These are phyloP conservation scores for Bondarzewia mesenterica DNA, from an alignment of 1,284 basidiomycete species.

Conservation along the genomic window DNA sequence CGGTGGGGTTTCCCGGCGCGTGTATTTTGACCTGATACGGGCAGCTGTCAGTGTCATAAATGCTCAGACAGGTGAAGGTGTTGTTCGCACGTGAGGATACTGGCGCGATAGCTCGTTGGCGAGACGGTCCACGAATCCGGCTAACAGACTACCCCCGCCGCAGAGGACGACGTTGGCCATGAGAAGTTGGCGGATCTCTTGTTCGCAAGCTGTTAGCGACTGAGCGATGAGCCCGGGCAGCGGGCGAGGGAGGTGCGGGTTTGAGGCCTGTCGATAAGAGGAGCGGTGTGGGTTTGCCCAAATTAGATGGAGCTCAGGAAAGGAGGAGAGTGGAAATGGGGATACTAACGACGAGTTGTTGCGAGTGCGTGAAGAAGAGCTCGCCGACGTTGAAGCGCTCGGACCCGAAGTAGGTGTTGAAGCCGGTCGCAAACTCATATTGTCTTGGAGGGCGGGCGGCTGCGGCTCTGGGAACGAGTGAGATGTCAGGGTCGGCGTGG, in stretches of 20 bases:
- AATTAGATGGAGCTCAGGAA: background rate
- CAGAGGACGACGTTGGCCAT: conserved; percentile 92
- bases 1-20: conserved; percentile 80
- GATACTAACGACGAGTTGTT: conserved; percentile 62
- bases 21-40: conserved; percentile 64
- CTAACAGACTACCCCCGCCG: conserved; percentile 83
- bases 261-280: conserved; percentile 39
- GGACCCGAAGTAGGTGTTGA: conserved; percentile 76
- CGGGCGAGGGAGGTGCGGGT: conserved; percentile 64
- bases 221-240: conserved; percentile 75
- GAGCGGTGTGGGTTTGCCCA: background rate
- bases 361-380: conserved; percentile 80
- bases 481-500: background rate
- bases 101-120: conserved; percentile 70
- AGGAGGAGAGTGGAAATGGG: background rate
- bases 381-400: conserved; percentile 86
- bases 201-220: conserved; percentile 81
- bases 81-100: conserved; percentile 67
- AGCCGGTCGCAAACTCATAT: conserved; percentile 97
- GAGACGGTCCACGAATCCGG: conserved; percentile 84
- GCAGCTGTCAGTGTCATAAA: conserved; percentile 4
- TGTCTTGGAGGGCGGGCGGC: conserved; percentile 46
- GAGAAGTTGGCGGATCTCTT: conserved; percentile 85
- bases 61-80: conserved; percentile 5
- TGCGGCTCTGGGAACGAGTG: conserved; percentile 34